Percentiles rank a stretch among this genome's conserved stretches.
phyloP scores from a whole-genome alignment of 768 basidiomycete species.

The Boletus insuetus region DNA sequence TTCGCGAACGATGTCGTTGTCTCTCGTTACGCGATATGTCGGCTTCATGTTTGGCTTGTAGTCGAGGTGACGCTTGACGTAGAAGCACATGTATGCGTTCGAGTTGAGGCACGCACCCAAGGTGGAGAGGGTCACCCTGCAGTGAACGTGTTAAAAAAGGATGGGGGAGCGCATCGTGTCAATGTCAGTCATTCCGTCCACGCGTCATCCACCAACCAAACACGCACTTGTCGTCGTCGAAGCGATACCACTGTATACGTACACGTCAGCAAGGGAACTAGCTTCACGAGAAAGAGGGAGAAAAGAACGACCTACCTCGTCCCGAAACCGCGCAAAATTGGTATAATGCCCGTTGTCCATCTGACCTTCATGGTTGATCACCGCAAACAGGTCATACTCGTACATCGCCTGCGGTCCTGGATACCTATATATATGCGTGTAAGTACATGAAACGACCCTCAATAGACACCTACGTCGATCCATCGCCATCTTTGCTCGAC shows the following conservation, averaged over 20 bases:
- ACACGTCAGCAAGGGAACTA: background rate
- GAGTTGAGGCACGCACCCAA: constrained; percentile 68
- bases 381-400: constrained; percentile 88
- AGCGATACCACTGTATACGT: constrained; percentile 75
- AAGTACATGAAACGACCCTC: background rate
- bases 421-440: constrained; percentile 29
- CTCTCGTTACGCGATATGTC: constrained; percentile 62
- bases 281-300: background rate
- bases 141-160: background rate
- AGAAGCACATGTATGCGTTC: constrained; percentile 92
- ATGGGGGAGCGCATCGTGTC: background rate
- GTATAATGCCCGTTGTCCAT: constrained; percentile 96
- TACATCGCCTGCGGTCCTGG: constrained; percentile 68
- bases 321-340: constrained; percentile 77
- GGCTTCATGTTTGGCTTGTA: constrained; percentile 73
- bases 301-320: constrained; percentile 60
- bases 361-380: constrained; percentile 93
- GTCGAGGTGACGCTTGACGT: constrained; percentile 85
- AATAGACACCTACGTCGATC: constrained; percentile 23
- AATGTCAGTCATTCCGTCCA: background rate
- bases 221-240: constrained; percentile 89
- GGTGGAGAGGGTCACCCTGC: constrained; percentile 69
- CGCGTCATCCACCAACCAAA: background rate
- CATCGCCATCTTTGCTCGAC: constrained; percentile 42
- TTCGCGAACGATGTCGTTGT: constrained; percentile 63